A percentile compares a stretch with the other conserved stretches of the same genome.
These are phyloP conservation scores for Cairneyella variabilis DNA, from an alignment of 495 filamentous ascomycete genomes.

Conservation along the genomic window DNA sequence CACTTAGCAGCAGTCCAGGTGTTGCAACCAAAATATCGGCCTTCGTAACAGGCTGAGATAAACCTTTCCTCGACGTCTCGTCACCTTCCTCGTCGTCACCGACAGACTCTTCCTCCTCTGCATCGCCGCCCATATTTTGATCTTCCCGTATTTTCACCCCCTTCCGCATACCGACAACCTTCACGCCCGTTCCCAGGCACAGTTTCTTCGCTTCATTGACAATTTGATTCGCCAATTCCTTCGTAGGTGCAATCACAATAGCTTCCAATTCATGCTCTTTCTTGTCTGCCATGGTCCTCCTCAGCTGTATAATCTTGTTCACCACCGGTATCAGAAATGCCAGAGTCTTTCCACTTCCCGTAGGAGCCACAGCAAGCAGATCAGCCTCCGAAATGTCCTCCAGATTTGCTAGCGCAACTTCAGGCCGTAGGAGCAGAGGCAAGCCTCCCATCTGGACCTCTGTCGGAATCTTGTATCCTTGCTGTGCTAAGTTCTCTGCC, in stretches of 20 bases:
- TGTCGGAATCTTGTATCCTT: conserved; percentile 83
- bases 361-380: conserved; percentile 85
- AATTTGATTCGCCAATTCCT: conserved; percentile 88
- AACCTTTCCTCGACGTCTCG: conserved; percentile 32
- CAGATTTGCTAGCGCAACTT: conserved; percentile 34
- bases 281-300: conserved; percentile 32
- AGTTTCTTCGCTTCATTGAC: conserved; percentile 88
- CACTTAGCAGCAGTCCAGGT: conserved; percentile 72
- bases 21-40: conserved; percentile 88
- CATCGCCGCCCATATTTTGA: conserved; percentile 29
- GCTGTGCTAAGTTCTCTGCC: conserved; percentile 71
- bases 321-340: conserved; percentile 86
- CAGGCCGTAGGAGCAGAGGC: conserved; percentile 65
- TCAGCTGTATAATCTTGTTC: conserved; percentile 60
- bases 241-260: conserved; percentile 83
- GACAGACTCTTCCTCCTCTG: conserved; percentile 33
- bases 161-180: conserved; percentile 79
- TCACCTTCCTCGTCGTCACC: conserved; percentile 33
- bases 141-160: conserved; percentile 62
- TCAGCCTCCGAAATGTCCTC: conserved; percentile 47
- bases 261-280: conserved; percentile 55
- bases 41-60: conserved; percentile 49
- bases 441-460: conserved; percentile 88
- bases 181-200: conserved; percentile 70
- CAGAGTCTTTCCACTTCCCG: conserved; percentile 95